Evolutionary conservation across 169 alveolate genomes (phyloP).

Genomic region (Toxoplasma gondii): DNA sequence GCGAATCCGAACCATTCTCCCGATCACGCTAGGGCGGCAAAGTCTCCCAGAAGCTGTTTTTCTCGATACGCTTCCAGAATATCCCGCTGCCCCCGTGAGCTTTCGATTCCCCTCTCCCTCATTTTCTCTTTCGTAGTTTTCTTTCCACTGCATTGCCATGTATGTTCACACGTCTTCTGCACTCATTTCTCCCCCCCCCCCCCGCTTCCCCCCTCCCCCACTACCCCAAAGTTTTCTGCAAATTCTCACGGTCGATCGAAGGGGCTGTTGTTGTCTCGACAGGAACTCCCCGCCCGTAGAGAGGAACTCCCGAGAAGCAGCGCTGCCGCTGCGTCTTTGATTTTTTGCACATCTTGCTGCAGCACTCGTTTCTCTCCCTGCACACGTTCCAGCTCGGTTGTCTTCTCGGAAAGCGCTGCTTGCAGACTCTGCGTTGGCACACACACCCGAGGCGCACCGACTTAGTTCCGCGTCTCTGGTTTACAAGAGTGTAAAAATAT

Average conservation of each 20-base stretch:
- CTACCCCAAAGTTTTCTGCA: background rate
- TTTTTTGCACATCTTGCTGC: slow-evolving; percentile 1
- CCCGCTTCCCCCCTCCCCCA: background rate
- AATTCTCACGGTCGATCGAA: slow-evolving; percentile 15
- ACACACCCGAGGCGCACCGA: no score
- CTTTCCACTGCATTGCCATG: background rate
- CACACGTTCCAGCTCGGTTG: slow-evolving; percentile 6
- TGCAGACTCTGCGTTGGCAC: background rate
- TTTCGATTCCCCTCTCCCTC: background rate
- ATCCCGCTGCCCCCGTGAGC: no score
- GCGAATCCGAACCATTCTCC: no score
- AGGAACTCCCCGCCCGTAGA: background rate
- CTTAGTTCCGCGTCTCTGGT: no score
- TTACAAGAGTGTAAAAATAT: no score
- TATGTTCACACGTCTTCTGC: background rate
- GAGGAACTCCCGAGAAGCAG: background rate
- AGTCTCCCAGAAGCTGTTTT: no score
- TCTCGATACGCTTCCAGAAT: no score
- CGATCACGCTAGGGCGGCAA: no score
- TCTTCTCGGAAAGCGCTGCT: background rate
- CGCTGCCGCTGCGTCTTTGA: slow-evolving; percentile 32
- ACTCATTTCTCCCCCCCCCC: background rate
- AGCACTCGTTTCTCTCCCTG: background rate
- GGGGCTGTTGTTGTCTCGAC: slow-evolving; percentile 3
- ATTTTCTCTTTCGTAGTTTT: background rate